Evolutionary conservation across 78 protist species (phyloP).

Genomic region (Chrysochromulina parva): DNA sequence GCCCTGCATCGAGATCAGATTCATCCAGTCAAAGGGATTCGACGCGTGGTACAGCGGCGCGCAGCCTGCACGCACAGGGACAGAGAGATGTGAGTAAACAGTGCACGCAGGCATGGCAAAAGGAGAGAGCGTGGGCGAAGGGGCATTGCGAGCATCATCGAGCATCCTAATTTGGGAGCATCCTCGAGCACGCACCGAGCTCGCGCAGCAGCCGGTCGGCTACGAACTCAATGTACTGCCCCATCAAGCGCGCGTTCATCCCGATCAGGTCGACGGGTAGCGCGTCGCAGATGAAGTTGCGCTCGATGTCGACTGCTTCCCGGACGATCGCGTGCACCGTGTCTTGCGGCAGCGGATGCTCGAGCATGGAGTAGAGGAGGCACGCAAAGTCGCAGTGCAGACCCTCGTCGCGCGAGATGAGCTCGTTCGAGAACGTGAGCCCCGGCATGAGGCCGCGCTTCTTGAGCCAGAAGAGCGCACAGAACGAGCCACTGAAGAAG

Average conservation of each 20-base stretch:
- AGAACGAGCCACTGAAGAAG: slow-evolving; percentile 96
- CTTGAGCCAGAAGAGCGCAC: slow-evolving; percentile 97
- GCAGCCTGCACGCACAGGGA: slow-evolving; percentile 50
- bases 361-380: slow-evolving; percentile 78
- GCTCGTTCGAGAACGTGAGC: slow-evolving; percentile 94
- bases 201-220: slow-evolving; percentile 93
- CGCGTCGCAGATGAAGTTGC: slow-evolving; percentile 87
- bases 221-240: slow-evolving; percentile 86
- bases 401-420: slow-evolving; percentile 97
- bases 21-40: slow-evolving; percentile 98
- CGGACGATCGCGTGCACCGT: slow-evolving; percentile 63
- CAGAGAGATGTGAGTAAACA: no score
- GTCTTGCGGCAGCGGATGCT: slow-evolving; percentile 28
- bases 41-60: slow-evolving; percentile 45
- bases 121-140: no score
- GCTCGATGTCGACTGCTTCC: slow-evolving; percentile 93
- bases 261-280: slow-evolving; percentile 96
- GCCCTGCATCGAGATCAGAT: slow-evolving; percentile 92
- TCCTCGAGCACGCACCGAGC: slow-evolving; percentile 28
- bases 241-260: slow-evolving; percentile 80
- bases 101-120: no score
- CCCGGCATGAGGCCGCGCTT: slow-evolving; percentile 76
- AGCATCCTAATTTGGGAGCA: no score
- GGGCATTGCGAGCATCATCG: no score
- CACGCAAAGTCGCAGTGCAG: slow-evolving; percentile 98